Conservation (phyloP, 202 grass and related monocot species). For the Zoysia matrella region DNA sequence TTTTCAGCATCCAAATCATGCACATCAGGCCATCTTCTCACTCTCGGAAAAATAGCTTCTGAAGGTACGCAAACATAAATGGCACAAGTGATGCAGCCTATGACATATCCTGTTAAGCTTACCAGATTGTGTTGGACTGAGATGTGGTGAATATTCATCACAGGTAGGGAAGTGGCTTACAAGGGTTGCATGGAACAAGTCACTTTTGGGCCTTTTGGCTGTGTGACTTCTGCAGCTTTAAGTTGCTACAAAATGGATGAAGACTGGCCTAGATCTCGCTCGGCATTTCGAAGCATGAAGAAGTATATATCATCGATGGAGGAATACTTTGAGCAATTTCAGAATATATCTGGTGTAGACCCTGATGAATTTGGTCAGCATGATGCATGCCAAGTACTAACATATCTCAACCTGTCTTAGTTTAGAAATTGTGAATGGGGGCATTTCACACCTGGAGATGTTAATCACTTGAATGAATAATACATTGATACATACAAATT, state of each 20-base stretch:
- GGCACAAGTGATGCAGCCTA: slow-evolving; percentile 63
- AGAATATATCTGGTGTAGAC: slow-evolving; percentile 55
- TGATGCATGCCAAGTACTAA: slow-evolving; percentile 41
- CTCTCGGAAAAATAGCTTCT: slow-evolving; percentile 60
- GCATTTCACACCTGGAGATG: slow-evolving; percentile 29
- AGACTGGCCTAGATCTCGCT: slow-evolving; percentile 81
- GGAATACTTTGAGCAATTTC: slow-evolving; percentile 58
- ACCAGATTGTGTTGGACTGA: slow-evolving; percentile 89
- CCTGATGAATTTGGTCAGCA: slow-evolving; percentile 47
- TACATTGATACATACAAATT: neutral
- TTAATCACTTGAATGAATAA: neutral
- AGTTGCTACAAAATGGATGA: slow-evolving; percentile 89
- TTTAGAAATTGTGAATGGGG: slow-evolving; percentile 35
- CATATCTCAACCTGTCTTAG: slow-evolving; percentile 55
- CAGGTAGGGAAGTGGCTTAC: slow-evolving; percentile 92
- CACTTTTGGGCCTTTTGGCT: slow-evolving; percentile 38
- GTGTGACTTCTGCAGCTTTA: slow-evolving; percentile 55
- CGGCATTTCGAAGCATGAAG: slow-evolving; percentile 81
- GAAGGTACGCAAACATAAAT: slow-evolving; percentile 51
- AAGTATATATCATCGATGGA: slow-evolving; percentile 62
- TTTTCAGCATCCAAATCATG: slow-evolving; percentile 76
- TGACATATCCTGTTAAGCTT: slow-evolving; percentile 78
- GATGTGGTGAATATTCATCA: slow-evolving; percentile 75
- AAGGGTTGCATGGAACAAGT: slow-evolving; percentile 82
- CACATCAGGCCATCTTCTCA: slow-evolving; percentile 68